These are phyloP conservation scores for Naematelia aurantialba DNA, from an alignment of 768 basidiomycete species.

Conservation along the genomic window DNA sequence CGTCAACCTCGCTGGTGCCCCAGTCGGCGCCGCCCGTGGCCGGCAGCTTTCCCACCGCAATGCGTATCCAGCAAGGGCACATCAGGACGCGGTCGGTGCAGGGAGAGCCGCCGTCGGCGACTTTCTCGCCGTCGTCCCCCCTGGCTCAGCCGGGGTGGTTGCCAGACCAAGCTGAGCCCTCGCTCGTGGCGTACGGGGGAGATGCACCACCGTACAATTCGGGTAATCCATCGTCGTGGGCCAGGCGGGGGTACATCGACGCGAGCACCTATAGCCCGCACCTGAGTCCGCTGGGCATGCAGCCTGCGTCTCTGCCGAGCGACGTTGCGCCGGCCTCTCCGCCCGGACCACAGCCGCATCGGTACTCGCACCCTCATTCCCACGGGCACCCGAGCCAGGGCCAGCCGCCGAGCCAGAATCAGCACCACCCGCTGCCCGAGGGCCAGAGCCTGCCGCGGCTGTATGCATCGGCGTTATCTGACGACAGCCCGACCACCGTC, in stretches of 20 bases:
- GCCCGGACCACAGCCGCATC: not conserved
- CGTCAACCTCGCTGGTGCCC: not conserved
- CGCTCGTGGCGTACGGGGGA: not conserved
- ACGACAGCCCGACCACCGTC: conserved; percentile 19
- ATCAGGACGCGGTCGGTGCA: conserved; percentile 34
- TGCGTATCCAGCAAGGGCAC: conserved; percentile 21
- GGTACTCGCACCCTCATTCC: not conserved
- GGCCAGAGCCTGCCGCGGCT: not conserved
- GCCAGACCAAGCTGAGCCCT: not conserved
- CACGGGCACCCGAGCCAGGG: not conserved
- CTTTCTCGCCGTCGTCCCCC: conserved; percentile 25
- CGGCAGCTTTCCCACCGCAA: conserved; percentile 9
- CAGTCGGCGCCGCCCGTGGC: conserved; percentile 21
- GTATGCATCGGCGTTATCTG: conserved; percentile 3
- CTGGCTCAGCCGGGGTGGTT: conserved; percentile 4
- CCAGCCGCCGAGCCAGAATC: not conserved
- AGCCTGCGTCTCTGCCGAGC: not conserved
- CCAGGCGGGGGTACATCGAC: conserved; percentile 14
- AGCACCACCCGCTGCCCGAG: not conserved
- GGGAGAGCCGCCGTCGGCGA: conserved; percentile 37
- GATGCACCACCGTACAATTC: conserved; percentile 1
- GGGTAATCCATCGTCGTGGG: conserved; percentile 10
- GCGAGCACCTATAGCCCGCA: not conserved
- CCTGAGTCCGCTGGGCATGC: not conserved
- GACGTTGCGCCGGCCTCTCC: conserved; percentile 1